Conservation (phyloP, 2,329 filamentous ascomycete species). For the Diaporthe sp. region DNA sequence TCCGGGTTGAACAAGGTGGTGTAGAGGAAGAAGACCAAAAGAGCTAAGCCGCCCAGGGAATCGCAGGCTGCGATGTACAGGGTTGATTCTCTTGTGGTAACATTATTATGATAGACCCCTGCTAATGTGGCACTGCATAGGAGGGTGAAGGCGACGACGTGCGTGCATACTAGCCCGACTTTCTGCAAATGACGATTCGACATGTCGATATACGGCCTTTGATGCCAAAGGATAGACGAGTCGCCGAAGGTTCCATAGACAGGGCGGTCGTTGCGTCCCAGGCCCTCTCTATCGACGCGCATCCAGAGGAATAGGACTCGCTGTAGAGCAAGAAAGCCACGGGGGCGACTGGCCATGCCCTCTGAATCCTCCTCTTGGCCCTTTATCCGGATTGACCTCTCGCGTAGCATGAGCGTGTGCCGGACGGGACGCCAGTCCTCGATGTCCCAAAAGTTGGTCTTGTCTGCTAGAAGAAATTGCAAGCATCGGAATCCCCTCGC, state of each 20-base stretch:
- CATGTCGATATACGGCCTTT: background rate
- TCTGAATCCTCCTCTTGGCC: background rate
- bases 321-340: constrained; percentile 1
- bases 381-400: background rate
- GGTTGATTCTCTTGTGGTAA: too few relatives aligned
- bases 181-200: background rate
- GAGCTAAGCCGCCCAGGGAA: too few relatives aligned
- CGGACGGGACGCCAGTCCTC: too few relatives aligned
- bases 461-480: background rate
- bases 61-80: too few relatives aligned
- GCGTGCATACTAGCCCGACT: background rate
- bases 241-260: background rate
- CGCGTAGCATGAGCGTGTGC: background rate
- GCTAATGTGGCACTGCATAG: background rate
- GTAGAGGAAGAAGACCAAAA: too few relatives aligned
- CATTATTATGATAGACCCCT: too few relatives aligned
- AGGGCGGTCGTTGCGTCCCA: background rate
- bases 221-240: background rate
- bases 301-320: background rate
- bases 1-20: background rate
- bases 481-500: background rate
- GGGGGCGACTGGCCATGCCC: background rate
- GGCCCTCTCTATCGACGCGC: background rate
- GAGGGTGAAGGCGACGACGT: background rate
- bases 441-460: background rate